phyloP scores from a whole-genome alignment of 2,329 filamentous ascomycete species.

The Arthrinium puccinioides region DNA sequence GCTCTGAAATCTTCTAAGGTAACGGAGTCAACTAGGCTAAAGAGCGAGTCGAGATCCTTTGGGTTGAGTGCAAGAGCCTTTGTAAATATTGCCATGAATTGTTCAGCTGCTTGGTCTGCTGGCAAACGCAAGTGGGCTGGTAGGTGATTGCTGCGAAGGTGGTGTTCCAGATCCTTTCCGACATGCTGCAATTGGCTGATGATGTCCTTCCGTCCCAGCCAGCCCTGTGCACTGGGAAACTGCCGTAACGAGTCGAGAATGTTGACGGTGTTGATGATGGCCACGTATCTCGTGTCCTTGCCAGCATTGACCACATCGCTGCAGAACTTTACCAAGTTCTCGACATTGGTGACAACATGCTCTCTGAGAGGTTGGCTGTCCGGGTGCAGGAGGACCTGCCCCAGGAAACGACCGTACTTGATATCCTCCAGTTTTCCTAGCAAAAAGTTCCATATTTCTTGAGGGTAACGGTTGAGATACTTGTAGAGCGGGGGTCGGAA shows the following conservation, averaged over 20 bases:
- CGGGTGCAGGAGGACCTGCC: conserved; percentile 72
- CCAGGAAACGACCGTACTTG: conserved; percentile 83
- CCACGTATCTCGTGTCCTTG: conserved; percentile 60
- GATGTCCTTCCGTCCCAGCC: conserved; percentile 62
- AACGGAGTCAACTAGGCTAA: conserved; percentile 75
- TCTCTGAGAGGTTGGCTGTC: conserved; percentile 70
- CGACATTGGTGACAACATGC: conserved; percentile 65
- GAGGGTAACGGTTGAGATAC: conserved; percentile 88
- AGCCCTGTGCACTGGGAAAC: conserved; percentile 56
- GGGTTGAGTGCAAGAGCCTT: conserved; percentile 69
- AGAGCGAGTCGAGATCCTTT: conserved; percentile 74
- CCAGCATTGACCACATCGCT: conserved; percentile 57
- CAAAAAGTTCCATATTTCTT: conserved; percentile 78
- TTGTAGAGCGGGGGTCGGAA: conserved; percentile 87
- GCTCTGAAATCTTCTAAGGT: conserved; percentile 76
- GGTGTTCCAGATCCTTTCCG: conserved; percentile 72
- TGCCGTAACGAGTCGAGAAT: conserved; percentile 72
- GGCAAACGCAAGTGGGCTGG: conserved; percentile 69
- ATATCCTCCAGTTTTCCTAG: conserved; percentile 74
- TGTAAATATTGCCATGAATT: conserved; percentile 78
- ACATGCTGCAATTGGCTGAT: conserved; percentile 55
- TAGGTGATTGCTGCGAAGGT: conserved; percentile 63
- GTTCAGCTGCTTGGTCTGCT: conserved; percentile 82
- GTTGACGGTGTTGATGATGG: conserved; percentile 82
- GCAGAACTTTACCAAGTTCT: conserved; percentile 62